Evolutionary conservation across 805 yeast genomes (phyloP).

Genomic region (Metschnikowia amazonensis): DNA sequence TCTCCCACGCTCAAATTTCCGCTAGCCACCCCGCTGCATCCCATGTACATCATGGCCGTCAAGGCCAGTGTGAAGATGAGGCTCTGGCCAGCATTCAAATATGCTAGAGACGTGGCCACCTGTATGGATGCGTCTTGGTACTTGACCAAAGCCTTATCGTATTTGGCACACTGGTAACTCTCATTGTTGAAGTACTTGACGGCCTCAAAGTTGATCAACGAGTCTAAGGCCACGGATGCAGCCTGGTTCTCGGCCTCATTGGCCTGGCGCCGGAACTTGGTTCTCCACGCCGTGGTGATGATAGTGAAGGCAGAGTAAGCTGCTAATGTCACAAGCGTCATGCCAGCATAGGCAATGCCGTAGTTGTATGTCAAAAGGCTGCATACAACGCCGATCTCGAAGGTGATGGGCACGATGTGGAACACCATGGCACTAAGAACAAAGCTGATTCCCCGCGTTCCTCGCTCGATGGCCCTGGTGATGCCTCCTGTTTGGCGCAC

Average conservation of each 20-base stretch:
- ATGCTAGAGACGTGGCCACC: constrained; percentile 82
- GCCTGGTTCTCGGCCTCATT: constrained; percentile 93
- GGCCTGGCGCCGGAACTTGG: constrained; percentile 80
- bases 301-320: constrained; percentile 85
- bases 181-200: constrained; percentile 95
- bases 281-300: constrained; percentile 93
- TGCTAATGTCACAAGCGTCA: constrained; percentile 84
- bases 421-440: constrained; percentile 96
- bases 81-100: constrained; percentile 74
- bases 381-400: constrained; percentile 89
- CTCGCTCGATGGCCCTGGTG: constrained; percentile 94
- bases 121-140: constrained; percentile 76
- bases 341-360: constrained; percentile 84
- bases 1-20: constrained; percentile 91
- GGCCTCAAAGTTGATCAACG: constrained; percentile 89
- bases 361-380: constrained; percentile 92
- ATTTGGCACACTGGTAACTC: constrained; percentile 68
- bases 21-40: constrained; percentile 84
- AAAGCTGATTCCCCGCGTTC: constrained; percentile 94
- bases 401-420: constrained; percentile 87
- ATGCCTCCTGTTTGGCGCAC: constrained; percentile 93
- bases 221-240: constrained; percentile 92
- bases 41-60: constrained; percentile 98
- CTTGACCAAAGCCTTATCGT: constrained; percentile 65
- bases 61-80: constrained; percentile 81